Evolutionary conservation across 2,329 filamentous ascomycete genomes (phyloP), one percentile per base, ranked within the genome.

Genomic region (Trichothecium roseum): DNA sequence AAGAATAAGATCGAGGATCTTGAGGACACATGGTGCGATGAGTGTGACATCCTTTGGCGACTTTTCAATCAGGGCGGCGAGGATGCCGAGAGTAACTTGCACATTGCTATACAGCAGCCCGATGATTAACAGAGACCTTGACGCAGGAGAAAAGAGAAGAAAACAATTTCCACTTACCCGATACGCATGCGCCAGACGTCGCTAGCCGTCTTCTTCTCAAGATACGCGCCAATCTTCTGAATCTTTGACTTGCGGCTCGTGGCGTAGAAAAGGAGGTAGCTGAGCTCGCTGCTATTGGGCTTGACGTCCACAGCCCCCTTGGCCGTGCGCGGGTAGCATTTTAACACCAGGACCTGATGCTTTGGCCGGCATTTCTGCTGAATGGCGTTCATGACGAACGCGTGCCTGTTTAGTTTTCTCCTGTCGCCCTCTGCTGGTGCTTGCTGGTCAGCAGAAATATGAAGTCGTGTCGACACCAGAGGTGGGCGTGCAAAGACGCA

Each of bases 241-340:
- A 96, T 78, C 70, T 96, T 98, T 61, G 84, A 89, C 45, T 86
- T 80, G 41, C 89, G 84, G 48, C 88, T 94, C 54, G 84, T 93
- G 42, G 85, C 87, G 67, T 98, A 96, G 71, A 94, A 96, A 37
- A 96, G 77, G 45, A 98, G 75, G 57, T 96, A 96, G 61, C 86
- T 94, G 43, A 98, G 76, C 68, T 98, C 91, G 63, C 86, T 94
- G 46, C 86, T 86, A 62, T 96, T 96, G 30, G 91, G 88, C 63
- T 89, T 93, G 53, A 94, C 86, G 52, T 94, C 86, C 55, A 88
- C 82, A 42, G 84, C 81, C 35, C 85, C 86, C 64, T 95, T 96
- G 45, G 84, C 84, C 44, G 84, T 88, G 48, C 83, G 82, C 28
- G 91, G 91, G 59, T 95, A 98, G 68, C 89, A 96, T 66, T 94